phyloP scores from a whole-genome alignment of 1,284 basidiomycete species.

The Rhodotorula mucilaginosa region DNA sequence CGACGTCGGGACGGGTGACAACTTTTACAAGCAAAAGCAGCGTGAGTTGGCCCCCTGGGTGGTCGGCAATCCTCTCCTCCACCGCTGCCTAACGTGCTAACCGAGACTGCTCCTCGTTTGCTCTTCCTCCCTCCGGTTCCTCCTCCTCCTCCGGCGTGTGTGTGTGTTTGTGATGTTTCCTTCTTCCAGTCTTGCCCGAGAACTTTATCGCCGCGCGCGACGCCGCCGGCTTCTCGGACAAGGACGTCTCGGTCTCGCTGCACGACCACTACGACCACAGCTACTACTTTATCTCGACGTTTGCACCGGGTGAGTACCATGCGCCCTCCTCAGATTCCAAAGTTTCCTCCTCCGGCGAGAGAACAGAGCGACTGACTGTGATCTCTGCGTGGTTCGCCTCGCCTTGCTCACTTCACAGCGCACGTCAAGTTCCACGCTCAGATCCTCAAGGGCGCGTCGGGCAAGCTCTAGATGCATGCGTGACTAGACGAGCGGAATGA shows the following conservation, averaged over 20 bases:
- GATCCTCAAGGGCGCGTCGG: slow-evolving; percentile 49
- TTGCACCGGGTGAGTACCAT: slow-evolving; percentile 49
- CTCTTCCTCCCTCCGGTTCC: not conserved
- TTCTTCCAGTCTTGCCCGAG: slow-evolving; percentile 66
- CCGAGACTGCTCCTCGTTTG: not conserved
- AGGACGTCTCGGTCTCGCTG: slow-evolving; percentile 73
- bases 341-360: not conserved
- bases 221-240: slow-evolving; percentile 66
- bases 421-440: slow-evolving; percentile 55
- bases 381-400: too few species aligned
- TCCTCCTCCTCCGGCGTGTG: not conserved
- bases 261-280: slow-evolving; percentile 85
- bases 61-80: not conserved
- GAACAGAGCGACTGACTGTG: not conserved
- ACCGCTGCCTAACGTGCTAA: not conserved
- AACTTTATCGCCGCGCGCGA: slow-evolving; percentile 76
- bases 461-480: not conserved
- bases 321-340: not conserved
- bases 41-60: slow-evolving; percentile 12
- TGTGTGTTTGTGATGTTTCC: not conserved
- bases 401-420: slow-evolving; percentile 49
- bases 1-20: slow-evolving; percentile 56
- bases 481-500: not conserved
- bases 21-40: slow-evolving; percentile 47
- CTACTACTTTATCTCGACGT: slow-evolving; percentile 77